Conservation (phyloP, 306 rosid species). For the Quercus parvula region DNA sequence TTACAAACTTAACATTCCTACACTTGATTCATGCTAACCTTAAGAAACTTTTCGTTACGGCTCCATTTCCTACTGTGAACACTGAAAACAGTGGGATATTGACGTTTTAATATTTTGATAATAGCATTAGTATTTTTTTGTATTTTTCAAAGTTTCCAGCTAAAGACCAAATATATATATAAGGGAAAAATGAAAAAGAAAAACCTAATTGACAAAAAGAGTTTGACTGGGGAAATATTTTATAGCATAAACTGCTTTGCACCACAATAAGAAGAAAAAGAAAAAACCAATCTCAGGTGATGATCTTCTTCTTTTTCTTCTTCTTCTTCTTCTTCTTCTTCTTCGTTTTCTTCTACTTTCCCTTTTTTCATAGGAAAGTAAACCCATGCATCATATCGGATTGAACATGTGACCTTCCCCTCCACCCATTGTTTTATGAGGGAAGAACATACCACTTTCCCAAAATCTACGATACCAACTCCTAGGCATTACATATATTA, state of each 20-base stretch:
- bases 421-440: not conserved
- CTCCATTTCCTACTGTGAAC: too few relatives aligned
- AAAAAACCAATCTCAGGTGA: not conserved
- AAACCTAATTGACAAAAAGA: not conserved
- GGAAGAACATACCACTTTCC: not conserved
- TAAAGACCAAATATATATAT: not conserved
- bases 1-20: too few relatives aligned
- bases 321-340: too few relatives aligned
- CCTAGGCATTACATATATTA: not conserved
- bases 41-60: too few relatives aligned
- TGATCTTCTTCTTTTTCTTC: not conserved
- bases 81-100: too few relatives aligned
- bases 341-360: too few relatives aligned
- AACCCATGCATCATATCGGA: not conserved
- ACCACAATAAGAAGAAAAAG: not conserved
- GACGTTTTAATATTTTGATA: too few relatives aligned
- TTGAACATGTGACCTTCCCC: not conserved
- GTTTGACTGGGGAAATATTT: not conserved
- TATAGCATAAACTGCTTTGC: not conserved
- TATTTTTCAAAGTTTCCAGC: not conserved
- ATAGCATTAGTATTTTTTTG: not conserved
- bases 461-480: not conserved
- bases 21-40: too few relatives aligned
- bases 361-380: not conserved
- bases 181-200: not conserved